Conservation (phyloP, 2,329 filamentous ascomycete species). For the Ceratocystis cacaofunesta region DNA sequence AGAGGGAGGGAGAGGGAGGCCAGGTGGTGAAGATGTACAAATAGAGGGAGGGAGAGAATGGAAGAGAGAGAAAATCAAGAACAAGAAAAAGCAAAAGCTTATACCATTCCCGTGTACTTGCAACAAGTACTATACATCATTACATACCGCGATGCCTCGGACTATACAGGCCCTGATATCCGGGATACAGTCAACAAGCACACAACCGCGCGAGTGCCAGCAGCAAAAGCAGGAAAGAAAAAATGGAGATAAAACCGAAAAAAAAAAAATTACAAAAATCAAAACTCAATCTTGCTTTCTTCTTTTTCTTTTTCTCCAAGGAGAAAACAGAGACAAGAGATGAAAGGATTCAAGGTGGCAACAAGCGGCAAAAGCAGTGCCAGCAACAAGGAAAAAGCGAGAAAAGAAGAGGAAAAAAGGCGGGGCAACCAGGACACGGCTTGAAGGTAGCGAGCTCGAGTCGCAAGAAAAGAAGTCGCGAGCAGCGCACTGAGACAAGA, state of each 20-base stretch:
- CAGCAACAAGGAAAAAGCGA: neutral
- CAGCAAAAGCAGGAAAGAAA: neutral
- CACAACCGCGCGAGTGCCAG: neutral
- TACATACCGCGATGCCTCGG: neutral
- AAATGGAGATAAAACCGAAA: neutral
- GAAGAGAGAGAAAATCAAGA: neutral
- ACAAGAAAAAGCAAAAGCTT: neutral
- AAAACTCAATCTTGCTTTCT: neutral
- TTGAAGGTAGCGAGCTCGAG: no score
- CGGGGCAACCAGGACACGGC: neutral
- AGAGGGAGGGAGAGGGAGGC: no score
- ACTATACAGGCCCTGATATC: neutral
- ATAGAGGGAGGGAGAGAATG: neutral
- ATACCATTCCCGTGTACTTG: neutral
- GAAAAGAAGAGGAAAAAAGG: slow-evolving; percentile 1
- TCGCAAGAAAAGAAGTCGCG: no score
- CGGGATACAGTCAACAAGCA: neutral
- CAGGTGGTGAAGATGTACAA: no score
- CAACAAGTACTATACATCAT: slow-evolving; percentile 1
- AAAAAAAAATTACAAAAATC: neutral
- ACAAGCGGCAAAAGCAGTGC: slow-evolving; percentile 3
- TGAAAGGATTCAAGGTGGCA: slow-evolving; percentile 1
- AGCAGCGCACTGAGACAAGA: neutral
- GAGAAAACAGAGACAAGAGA: slow-evolving; percentile 2
- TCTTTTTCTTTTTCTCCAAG: neutral